These are phyloP conservation scores for Petunia secreta DNA, from an alignment of 257 asterid genomes.

Conservation along the genomic window DNA sequence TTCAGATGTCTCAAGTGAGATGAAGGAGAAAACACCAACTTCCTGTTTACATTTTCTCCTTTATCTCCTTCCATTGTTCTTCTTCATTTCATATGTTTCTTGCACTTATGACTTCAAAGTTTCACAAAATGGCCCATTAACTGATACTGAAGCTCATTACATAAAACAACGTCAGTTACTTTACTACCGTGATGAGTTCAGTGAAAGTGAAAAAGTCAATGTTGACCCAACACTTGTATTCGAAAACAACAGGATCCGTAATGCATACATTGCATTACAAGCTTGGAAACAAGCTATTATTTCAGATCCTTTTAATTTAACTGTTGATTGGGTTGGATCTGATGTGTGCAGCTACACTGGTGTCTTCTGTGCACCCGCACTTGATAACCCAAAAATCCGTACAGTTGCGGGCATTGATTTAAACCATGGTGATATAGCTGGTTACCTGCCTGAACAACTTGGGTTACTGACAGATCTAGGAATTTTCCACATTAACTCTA, in stretches of 20 bases:
- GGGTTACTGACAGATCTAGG: slow-evolving; percentile 84
- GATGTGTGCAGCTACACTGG: slow-evolving; percentile 68
- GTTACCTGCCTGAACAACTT: slow-evolving; percentile 82
- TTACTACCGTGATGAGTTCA: slow-evolving; percentile 76
- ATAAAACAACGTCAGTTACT: slow-evolving; percentile 68
- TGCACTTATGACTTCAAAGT: slow-evolving; percentile 25
- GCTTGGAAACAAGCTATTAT: slow-evolving; percentile 88
- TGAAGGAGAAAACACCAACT: slow-evolving; percentile 51
- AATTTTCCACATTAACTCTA: slow-evolving; percentile 75
- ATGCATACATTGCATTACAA: slow-evolving; percentile 84
- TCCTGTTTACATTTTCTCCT: no score
- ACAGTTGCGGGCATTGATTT: slow-evolving; percentile 85
- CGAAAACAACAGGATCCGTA: slow-evolving; percentile 61
- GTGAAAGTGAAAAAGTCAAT: slow-evolving; percentile 70
- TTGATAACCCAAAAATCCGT: slow-evolving; percentile 49
- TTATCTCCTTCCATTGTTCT: slow-evolving; percentile 18
- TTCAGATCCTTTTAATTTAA: slow-evolving; percentile 75
- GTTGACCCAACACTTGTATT: slow-evolving; percentile 70
- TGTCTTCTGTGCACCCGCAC: slow-evolving; percentile 74
- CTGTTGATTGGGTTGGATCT: slow-evolving; percentile 76
- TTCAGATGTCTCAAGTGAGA: slow-evolving; percentile 82
- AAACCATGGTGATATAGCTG: slow-evolving; percentile 92
- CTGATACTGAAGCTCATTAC: slow-evolving; percentile 57
- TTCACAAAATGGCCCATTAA: slow-evolving; percentile 54
- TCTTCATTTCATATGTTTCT: slow-evolving; percentile 25